phyloP scores from a whole-genome alignment of 2,329 filamentous ascomycete species.

The Knoxdaviesia capensis region DNA sequence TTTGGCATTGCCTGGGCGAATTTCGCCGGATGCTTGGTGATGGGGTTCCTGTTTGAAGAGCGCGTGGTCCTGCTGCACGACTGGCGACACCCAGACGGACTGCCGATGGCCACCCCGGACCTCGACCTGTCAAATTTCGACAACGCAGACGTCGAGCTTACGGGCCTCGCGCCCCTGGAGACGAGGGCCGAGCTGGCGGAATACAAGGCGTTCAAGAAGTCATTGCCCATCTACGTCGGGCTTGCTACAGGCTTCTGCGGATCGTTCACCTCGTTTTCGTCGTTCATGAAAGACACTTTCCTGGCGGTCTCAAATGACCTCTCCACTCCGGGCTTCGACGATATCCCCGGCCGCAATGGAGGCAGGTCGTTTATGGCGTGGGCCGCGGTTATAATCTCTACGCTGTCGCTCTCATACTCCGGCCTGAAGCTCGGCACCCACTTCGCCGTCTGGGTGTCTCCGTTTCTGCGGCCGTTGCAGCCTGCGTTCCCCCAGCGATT shows the following conservation, averaged over 20 bases:
- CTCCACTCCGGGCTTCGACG: slow-evolving; percentile 15
- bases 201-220: slow-evolving; percentile 51
- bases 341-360: slow-evolving; percentile 30
- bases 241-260: slow-evolving; percentile 77
- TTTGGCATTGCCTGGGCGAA: slow-evolving; percentile 77
- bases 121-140: not conserved
- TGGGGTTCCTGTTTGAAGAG: slow-evolving; percentile 76
- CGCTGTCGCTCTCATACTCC: slow-evolving; percentile 47
- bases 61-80: slow-evolving; percentile 51
- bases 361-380: slow-evolving; percentile 74
- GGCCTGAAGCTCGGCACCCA: slow-evolving; percentile 58
- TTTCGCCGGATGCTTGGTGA: slow-evolving; percentile 56
- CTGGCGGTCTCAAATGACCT: slow-evolving; percentile 61
- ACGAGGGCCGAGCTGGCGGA: not conserved
- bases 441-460: slow-evolving; percentile 41
- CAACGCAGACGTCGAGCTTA: not conserved
- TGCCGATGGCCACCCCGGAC: no score
- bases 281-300: slow-evolving; percentile 64
- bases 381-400: slow-evolving; percentile 53
- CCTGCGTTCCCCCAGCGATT: slow-evolving; percentile 33
- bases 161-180: not conserved
- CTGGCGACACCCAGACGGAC: slow-evolving; percentile 10
- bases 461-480: slow-evolving; percentile 37
- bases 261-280: slow-evolving; percentile 77
- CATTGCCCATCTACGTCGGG: slow-evolving; percentile 72